Conservation (phyloP, 1,284 basidiomycete species). For the Ustilago xerochloae region DNA sequence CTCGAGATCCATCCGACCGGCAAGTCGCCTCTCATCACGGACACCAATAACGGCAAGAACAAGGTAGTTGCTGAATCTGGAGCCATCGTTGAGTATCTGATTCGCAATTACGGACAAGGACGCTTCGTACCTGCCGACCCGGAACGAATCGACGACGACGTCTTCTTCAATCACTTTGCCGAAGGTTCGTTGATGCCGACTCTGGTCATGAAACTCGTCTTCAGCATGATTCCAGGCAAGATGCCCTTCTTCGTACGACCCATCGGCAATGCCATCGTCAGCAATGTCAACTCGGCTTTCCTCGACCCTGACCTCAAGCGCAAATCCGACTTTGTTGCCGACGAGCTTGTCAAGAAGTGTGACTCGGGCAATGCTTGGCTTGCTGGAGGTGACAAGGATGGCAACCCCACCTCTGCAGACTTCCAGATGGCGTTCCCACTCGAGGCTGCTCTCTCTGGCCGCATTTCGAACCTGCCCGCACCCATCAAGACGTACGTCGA, state of each 20-base stretch:
- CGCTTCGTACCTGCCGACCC: constrained; percentile 36
- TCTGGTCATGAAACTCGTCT: constrained; percentile 60
- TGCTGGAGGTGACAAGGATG: constrained; percentile 64
- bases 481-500: constrained; percentile 60
- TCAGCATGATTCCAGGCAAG: constrained; percentile 56
- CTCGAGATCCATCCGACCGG: constrained; percentile 62
- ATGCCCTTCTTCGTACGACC: constrained; percentile 65
- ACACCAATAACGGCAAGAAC: constrained; percentile 52
- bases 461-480: constrained; percentile 44
- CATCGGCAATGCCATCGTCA: constrained; percentile 53
- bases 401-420: constrained; percentile 64
- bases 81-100: constrained; percentile 66
- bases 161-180: constrained; percentile 63
- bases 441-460: constrained; percentile 55
- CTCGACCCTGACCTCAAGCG: constrained; percentile 58
- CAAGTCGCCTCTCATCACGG: constrained; percentile 65
- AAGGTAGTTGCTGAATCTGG: constrained; percentile 64
- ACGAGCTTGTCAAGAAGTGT: constrained; percentile 48
- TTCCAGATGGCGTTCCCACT: constrained; percentile 67
- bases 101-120: constrained; percentile 63
- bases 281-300: constrained; percentile 43
- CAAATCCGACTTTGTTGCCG: constrained; percentile 50
- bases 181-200: constrained; percentile 64
- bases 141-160: constrained; percentile 54
- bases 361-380: constrained; percentile 55